Percentiles rank a stretch among this genome's conserved stretches.
Conservation (phyloP, 768 basidiomycete species). For the Lactarius quietus region DNA sequence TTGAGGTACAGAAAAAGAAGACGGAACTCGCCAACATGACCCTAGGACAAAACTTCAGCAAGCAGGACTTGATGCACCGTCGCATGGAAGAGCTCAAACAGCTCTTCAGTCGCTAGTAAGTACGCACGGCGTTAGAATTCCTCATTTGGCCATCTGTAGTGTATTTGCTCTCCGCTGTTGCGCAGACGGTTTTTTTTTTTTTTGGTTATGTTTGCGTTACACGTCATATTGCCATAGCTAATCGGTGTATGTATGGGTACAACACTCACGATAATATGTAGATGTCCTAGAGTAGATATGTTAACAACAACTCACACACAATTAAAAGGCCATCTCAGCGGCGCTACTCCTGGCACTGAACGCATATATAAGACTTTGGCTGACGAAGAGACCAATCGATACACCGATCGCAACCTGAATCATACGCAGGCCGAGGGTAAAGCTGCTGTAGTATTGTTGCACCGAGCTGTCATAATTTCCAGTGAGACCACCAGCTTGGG, state of each 20-base stretch:
- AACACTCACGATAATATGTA: conserved; percentile 19
- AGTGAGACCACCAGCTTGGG: conserved; percentile 67
- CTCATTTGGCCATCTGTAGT: neutral
- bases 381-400: conserved; percentile 79
- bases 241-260: conserved; percentile 21
- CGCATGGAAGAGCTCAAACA: conserved; percentile 85
- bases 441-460: conserved; percentile 71
- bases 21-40: conserved; percentile 93
- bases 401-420: conserved; percentile 82
- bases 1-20: conserved; percentile 95
- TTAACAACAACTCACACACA: conserved; percentile 1
- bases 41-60: conserved; percentile 80
- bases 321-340: conserved; percentile 69
- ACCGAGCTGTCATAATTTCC: conserved; percentile 57
- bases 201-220: neutral
- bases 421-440: conserved; percentile 78
- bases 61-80: conserved; percentile 81
- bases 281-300: conserved; percentile 19
- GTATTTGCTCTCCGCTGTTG: conserved; percentile 2
- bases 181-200: neutral
- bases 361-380: conserved; percentile 75
- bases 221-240: conserved; percentile 15
- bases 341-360: conserved; percentile 70
- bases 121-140: neutral
- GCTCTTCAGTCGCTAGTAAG: conserved; percentile 50